Evolutionary conservation across 1,139 yeast species (phyloP), one percentile per base, ranked within the genome.

Genomic region (Yamadazyma conglobata): DNA sequence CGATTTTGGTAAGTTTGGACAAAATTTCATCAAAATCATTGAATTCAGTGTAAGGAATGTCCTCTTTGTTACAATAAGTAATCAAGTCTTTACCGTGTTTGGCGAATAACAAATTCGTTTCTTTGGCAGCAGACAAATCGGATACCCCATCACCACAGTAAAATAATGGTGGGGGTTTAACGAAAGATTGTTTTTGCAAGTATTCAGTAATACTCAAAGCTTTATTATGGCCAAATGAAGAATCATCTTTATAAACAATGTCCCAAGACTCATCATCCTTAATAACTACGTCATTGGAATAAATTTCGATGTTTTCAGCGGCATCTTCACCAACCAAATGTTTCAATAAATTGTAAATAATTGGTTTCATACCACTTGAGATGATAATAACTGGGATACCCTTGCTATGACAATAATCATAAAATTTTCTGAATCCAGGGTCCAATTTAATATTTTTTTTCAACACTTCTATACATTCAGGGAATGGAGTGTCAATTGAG

Each of bases 91-190:
- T 79, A 28, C 96, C 98, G 43, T 78, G 77, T 63, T 88, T 91
- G 33, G 98, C 98, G 58, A 91, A 91, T 46, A 91, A 65, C 47
- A 89, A 67, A 56, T 93, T 89, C 30, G 98, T 88, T 22, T 91
- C 96, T 52, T 83, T 80, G 19, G 97, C 97, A 15, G 98, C 98
- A 39, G 88, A 78, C 44, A 91, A 68, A 56, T 91, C 99, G 33
- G 94, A 81, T 17, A 91, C 96, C 38, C 99, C 99, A 54, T 91
- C 98, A 35, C 98, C 98, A 52, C 95, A 85, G 66, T 91, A 91
- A 55, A 89, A 85, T 47, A 88, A 68, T 26, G 68, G 64, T 8
- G 91, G 88, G 10, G 38, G 25, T 8, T 30, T 38, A 13, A 33
- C 40, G 62, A 60, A 52, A 49, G 63, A 46, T 67, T 72, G 54